Conservation (phyloP, 1,139 yeast genomes). For the Taphrina communis region DNA sequence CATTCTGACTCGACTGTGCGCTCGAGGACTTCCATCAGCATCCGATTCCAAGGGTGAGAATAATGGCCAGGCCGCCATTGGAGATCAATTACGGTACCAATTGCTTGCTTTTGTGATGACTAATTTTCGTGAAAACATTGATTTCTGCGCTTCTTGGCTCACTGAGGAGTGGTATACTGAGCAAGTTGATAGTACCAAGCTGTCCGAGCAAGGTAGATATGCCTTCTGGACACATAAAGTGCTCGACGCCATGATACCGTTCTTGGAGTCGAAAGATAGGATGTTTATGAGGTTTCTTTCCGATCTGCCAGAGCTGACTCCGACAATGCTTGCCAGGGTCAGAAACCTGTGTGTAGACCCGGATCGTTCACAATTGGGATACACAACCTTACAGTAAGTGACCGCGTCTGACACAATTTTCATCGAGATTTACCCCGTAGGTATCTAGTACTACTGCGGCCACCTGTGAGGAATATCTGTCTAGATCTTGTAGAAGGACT, state of each 20-base stretch:
- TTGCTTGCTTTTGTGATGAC: slow-evolving; percentile 75
- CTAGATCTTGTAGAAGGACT: slow-evolving; percentile 68
- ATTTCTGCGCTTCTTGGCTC: slow-evolving; percentile 86
- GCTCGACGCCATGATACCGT: slow-evolving; percentile 81
- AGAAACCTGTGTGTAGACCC: slow-evolving; percentile 86
- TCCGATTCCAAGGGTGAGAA: slow-evolving; percentile 45
- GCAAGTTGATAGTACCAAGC: slow-evolving; percentile 54
- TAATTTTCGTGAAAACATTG: slow-evolving; percentile 74
- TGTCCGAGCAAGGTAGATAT: slow-evolving; percentile 55
- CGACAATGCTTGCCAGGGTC: slow-evolving; percentile 65
- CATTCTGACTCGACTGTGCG: slow-evolving; percentile 75
- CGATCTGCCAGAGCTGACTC: slow-evolving; percentile 79
- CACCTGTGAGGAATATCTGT: slow-evolving; percentile 75
- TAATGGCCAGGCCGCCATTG: slow-evolving; percentile 48
- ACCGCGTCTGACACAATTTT: too few species aligned
- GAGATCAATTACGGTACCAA: slow-evolving; percentile 70
- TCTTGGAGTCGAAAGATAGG: slow-evolving; percentile 78
- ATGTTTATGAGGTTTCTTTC: slow-evolving; percentile 79
- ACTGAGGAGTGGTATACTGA: slow-evolving; percentile 90
- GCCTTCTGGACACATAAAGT: slow-evolving; percentile 72
- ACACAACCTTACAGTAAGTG: slow-evolving; percentile 46
- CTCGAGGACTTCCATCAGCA: slow-evolving; percentile 62
- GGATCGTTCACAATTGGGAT: slow-evolving; percentile 73
- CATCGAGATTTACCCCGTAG: slow-evolving; percentile 32
- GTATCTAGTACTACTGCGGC: slow-evolving; percentile 81